Evolutionary conservation across 2,329 filamentous ascomycete genomes (phyloP).

Genomic region (Beauveria brongniartii): DNA sequence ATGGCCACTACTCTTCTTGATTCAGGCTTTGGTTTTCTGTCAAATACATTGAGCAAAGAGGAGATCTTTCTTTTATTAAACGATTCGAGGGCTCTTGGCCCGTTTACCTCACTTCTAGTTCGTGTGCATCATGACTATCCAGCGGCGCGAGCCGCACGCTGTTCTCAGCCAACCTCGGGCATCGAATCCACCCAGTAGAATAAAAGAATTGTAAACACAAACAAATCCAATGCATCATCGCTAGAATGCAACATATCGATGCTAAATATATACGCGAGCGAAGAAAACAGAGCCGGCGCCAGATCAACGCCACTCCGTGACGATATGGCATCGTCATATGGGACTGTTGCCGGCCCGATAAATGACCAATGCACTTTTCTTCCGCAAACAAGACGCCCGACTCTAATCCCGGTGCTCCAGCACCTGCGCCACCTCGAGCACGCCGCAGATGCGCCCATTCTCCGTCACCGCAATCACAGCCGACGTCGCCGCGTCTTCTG

Average conservation of each 20-base stretch:
- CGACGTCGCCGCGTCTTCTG: not conserved
- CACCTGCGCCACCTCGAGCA: slow-evolving; percentile 13
- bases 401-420: slow-evolving; percentile 1
- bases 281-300: too few species aligned
- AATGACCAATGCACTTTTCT: not conserved
- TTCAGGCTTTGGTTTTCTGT: too few species aligned
- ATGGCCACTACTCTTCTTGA: too few species aligned
- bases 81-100: too few species aligned
- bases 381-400: not conserved
- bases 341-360: too few species aligned
- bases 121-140: too few species aligned
- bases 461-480: slow-evolving; percentile 25
- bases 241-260: slow-evolving; percentile 6
- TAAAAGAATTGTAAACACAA: not conserved
- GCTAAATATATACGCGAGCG: not conserved
- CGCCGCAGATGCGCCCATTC: slow-evolving; percentile 18
- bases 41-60: too few species aligned
- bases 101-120: too few species aligned
- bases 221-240: slow-evolving; percentile 1
- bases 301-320: not conserved
- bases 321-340: too few species aligned
- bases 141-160: too few species aligned
- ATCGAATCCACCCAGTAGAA: not conserved
- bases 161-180: not conserved
- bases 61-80: too few species aligned